Evolutionary conservation across 331 rosid genomes (phyloP).

Genomic region (Pyracantha coccinea): DNA sequence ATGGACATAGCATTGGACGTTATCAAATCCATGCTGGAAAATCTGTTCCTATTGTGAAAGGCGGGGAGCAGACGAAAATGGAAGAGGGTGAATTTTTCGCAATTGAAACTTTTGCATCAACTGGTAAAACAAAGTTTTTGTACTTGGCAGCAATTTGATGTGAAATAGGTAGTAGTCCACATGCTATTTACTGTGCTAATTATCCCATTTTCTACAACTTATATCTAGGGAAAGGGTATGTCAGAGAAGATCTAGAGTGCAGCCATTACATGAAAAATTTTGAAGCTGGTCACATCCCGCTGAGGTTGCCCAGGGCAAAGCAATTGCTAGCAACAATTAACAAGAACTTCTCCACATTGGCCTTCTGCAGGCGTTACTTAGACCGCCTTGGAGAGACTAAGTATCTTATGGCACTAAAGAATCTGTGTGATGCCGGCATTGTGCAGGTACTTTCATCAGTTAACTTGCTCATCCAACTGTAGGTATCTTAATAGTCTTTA

Average conservation of each 20-base stretch:
- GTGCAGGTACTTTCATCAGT: conserved; percentile 61
- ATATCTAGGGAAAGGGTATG: conserved; percentile 81
- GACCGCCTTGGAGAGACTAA: conserved; percentile 96
- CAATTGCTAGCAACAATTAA: conserved; percentile 76
- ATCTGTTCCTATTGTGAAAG: conserved; percentile 96
- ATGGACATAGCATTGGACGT: conserved; percentile 95
- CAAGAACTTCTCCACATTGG: conserved; percentile 94
- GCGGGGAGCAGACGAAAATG: conserved; percentile 99
- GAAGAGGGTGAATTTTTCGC: conserved; percentile 99
- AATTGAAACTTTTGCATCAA: conserved; percentile 91
- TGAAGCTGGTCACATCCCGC: conserved; percentile 81
- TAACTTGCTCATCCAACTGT: not conserved
- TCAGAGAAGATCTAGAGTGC: conserved; percentile 96
- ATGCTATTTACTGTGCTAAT: conserved; percentile 4
- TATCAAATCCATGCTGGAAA: conserved; percentile 97
- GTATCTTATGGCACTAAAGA: conserved; percentile 93
- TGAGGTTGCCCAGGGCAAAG: conserved; percentile 96
- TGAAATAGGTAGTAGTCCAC: conserved; percentile 1
- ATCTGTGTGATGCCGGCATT: conserved; percentile 79
- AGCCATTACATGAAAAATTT: conserved; percentile 97
- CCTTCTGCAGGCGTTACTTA: conserved; percentile 85
- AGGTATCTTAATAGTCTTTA: not conserved
- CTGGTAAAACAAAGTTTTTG: conserved; percentile 48
- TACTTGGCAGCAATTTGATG: conserved; percentile 8
- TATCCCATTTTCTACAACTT: conserved; percentile 4